Evolutionary conservation across 2,329 filamentous ascomycete species (phyloP), one percentile per base, ranked within the genome.

Genomic region (Colletotrichum lupini): DNA sequence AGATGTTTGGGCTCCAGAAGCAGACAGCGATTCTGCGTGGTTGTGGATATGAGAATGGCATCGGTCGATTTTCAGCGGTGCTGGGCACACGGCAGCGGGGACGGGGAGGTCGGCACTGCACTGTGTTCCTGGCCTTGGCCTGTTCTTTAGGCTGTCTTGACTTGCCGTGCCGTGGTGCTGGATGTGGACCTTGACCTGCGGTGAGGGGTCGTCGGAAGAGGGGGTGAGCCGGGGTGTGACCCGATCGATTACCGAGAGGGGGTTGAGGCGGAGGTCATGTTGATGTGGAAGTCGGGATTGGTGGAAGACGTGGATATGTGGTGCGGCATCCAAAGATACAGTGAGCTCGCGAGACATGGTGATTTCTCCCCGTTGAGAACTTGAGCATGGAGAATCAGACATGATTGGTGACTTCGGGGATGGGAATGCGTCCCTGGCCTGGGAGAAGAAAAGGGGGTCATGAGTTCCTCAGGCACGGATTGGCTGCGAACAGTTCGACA

Each of bases 241-340:
- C 63, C 60, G 67, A 73, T 61, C 60, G 69, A 65, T 70, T 70
- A 22, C 67, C 67, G 71, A 65, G 61, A 66, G 63, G 55, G 42
- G 60, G 42, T 65, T 65, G 46, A 6, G 32, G 67, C 49, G 22
- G 56, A 61, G 56, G 49, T 11, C 16, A 32, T 56, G 58, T 55
- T 30, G 42, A 56, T 60, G 59, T 30, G 58, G 16, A 60, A 35
- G 24, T 24, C n/a, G 24, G 53, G 24, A 63, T 68, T 72, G 57
- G 68, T 42, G 24, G 59, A 52, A 55, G 59, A 28, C 69, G 59
- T 69, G 69, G 59, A 59, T 24, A 53, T 59, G 52, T 70, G 66
- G 22, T 68, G 69, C 53, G 30, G 59, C 62, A 64, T 59, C 37
- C 37, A 53, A 26, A 24, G 42, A 53, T 58, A 55, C 58, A 37